Conservation (phyloP, 208 protist species). For the Trichomonas gallinae region DNA sequence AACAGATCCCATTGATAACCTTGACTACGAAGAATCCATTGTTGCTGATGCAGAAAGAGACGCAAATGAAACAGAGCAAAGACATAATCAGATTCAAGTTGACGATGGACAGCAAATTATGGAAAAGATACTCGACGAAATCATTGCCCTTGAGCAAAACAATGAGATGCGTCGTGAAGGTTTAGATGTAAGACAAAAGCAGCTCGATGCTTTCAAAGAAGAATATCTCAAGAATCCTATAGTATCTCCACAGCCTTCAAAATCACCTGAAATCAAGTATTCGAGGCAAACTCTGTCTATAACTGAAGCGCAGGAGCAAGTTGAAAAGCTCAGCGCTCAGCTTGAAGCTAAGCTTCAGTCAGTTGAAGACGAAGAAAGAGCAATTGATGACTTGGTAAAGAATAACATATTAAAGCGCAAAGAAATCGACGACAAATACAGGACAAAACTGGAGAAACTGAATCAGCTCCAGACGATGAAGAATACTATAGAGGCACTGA, state of each 20-base stretch:
- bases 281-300: not conserved
- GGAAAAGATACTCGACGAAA: not conserved
- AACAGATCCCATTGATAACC: not conserved
- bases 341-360: not conserved
- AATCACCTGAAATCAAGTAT: not conserved
- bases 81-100: not conserved
- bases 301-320: not conserved
- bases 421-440: not conserved
- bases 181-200: not conserved
- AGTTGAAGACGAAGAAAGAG: not conserved
- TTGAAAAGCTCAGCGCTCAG: not conserved
- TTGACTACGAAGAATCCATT: not conserved
- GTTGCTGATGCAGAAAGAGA: not conserved
- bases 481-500: not conserved
- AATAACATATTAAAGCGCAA: not conserved
- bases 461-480: not conserved
- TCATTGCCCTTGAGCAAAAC: not conserved
- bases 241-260: not conserved
- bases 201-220: not conserved
- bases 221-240: not conserved
- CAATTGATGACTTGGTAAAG: not conserved
- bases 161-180: not conserved
- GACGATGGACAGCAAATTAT: not conserved
- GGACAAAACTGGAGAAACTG: not conserved
- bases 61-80: not conserved